Evolutionary conservation across 2,329 filamentous ascomycete genomes (phyloP).

Genomic region (Aspergillus sp.): DNA sequence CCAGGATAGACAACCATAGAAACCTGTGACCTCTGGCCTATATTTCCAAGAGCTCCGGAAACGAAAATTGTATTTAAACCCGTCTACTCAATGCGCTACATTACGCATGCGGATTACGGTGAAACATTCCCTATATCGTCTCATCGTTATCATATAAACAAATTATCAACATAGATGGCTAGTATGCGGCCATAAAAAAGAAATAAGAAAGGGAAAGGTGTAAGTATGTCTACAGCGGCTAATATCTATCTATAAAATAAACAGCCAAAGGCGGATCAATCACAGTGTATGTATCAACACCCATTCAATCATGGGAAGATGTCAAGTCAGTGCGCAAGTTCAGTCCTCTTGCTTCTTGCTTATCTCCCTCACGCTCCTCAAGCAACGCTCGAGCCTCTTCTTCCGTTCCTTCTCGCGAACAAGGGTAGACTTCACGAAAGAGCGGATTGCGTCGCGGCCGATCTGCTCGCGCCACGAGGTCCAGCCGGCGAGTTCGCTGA

Average conservation of each 20-base stretch:
- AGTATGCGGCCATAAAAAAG: neutral
- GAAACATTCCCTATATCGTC: neutral
- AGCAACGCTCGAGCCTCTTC: slow-evolving; percentile 75
- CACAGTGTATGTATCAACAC: neutral
- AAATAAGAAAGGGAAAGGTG: neutral
- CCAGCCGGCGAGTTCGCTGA: slow-evolving; percentile 88
- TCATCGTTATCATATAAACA: neutral
- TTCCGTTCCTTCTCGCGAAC: slow-evolving; percentile 76
- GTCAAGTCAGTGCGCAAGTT: too few species aligned
- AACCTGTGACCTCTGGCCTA: too few species aligned
- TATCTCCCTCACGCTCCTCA: slow-evolving; percentile 58
- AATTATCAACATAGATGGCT: too few species aligned
- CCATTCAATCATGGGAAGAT: too few species aligned
- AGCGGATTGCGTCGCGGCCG: slow-evolving; percentile 70
- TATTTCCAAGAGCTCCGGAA: too few species aligned
- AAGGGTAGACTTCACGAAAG: slow-evolving; percentile 75
- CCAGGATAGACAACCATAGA: too few species aligned
- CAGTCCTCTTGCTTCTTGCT: too few species aligned
- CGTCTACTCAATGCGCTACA: neutral
- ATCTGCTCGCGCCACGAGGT: slow-evolving; percentile 82
- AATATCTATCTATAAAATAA: neutral
- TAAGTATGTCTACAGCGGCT: neutral
- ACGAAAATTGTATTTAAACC: too few species aligned
- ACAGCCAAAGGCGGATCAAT: neutral
- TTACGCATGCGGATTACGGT: neutral